Percentiles rank a stretch among this genome's conserved stretches.
phyloP scores from a whole-genome alignment of 2,329 filamentous ascomycete genomes.

The Epichloe gansuensis region DNA sequence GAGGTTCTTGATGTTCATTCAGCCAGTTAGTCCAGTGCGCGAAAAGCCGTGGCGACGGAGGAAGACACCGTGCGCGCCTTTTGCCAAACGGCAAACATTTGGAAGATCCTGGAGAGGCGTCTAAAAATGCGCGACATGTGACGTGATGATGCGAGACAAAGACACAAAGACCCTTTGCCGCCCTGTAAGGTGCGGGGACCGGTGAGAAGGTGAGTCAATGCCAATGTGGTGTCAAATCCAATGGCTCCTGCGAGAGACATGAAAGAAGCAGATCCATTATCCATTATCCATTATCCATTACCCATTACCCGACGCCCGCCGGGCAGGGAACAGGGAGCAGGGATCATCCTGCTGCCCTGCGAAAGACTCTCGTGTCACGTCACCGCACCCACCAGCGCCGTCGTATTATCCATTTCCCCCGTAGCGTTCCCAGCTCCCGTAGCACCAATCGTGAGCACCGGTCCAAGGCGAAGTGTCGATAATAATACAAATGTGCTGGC shows the following conservation, averaged over 20 bases:
- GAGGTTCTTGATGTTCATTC: neutral
- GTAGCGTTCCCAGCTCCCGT: neutral
- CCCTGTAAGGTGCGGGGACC: slow-evolving; percentile 10
- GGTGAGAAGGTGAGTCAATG: slow-evolving; percentile 12
- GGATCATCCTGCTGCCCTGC: neutral
- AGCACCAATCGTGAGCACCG: neutral
- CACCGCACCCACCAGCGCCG: neutral
- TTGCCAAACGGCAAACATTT: neutral
- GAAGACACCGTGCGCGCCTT: neutral
- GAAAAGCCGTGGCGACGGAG: neutral
- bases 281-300: neutral
- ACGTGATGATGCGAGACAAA: slow-evolving; percentile 6
- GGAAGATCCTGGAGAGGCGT: neutral
- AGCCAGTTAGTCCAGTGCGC: neutral
- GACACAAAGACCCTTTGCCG: slow-evolving; percentile 1
- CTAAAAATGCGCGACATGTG: slow-evolving; percentile 3
- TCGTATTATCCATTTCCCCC: neutral
- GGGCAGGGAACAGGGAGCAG: neutral
- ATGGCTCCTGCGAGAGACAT: slow-evolving; percentile 1
- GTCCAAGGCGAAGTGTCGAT: neutral
- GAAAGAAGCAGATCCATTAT: neutral
- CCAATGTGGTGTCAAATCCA: neutral
- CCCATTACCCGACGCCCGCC: neutral
- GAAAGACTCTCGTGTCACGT: neutral
- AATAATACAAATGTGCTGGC: neutral